Percentiles rank a stretch among this genome's conserved stretches.
Conservation (phyloP, 805 yeast species). For the Nakazawaea siamensis region DNA sequence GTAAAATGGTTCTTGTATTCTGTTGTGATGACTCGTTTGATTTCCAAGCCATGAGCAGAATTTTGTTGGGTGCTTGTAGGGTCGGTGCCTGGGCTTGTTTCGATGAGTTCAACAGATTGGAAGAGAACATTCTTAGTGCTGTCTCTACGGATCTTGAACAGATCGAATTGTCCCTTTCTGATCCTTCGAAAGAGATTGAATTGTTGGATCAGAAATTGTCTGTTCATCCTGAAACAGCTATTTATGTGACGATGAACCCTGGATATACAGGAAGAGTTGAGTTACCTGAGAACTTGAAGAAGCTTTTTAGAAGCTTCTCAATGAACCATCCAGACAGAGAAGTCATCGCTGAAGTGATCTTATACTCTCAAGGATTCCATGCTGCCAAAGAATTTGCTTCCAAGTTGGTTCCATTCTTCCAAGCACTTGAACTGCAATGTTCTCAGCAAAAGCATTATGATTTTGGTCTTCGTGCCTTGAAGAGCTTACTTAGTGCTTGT, state of each 20-base stretch:
- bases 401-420: constrained; percentile 48
- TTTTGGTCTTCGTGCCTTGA: constrained; percentile 81
- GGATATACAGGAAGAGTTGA: constrained; percentile 75
- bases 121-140: constrained; percentile 66
- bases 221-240: constrained; percentile 47
- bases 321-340: constrained; percentile 66
- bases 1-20: constrained; percentile 76
- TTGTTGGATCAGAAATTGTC: constrained; percentile 32
- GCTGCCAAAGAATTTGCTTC: constrained; percentile 36
- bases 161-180: constrained; percentile 48
- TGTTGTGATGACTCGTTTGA: constrained; percentile 90
- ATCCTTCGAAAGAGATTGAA: constrained; percentile 21
- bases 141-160: constrained; percentile 72
- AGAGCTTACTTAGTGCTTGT: constrained; percentile 53
- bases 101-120: constrained; percentile 86
- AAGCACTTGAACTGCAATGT: constrained; percentile 27
- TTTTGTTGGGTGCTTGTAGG: constrained; percentile 69
- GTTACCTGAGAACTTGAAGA: constrained; percentile 80
- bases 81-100: constrained; percentile 95
- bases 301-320: constrained; percentile 66
- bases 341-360: constrained; percentile 61
- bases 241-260: constrained; percentile 90
- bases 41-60: constrained; percentile 66
- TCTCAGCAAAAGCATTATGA: constrained; percentile 73
- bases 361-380: constrained; percentile 64